A percentile compares a stretch with the other conserved stretches of the same genome.
These are phyloP conservation scores for Castanospermum australe DNA, from an alignment of 306 rosid genomes.

Conservation along the genomic window DNA sequence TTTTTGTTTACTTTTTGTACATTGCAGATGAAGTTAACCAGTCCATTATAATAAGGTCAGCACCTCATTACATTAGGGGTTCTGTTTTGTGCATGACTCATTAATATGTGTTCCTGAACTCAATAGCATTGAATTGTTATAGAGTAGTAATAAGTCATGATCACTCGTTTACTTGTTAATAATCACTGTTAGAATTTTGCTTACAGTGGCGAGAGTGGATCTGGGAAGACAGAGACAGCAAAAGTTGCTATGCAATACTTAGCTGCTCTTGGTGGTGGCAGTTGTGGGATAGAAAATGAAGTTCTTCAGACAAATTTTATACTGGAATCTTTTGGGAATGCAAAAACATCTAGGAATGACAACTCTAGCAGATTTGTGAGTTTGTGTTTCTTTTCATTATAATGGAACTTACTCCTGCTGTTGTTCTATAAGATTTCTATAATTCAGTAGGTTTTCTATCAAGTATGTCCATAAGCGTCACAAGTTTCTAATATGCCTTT, in stretches of 20 bases:
- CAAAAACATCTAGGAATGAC: conserved; percentile 79
- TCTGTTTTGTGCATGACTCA: conserved; percentile 11
- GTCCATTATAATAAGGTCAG: conserved; percentile 93
- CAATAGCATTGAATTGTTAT: not conserved
- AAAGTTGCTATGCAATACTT: conserved; percentile 88
- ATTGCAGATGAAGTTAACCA: conserved; percentile 86
- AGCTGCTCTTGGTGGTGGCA: conserved; percentile 74
- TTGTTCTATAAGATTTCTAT: conserved; percentile 15
- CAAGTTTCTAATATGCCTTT: not conserved
- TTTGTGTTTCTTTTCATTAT: conserved; percentile 38
- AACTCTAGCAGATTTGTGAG: conserved; percentile 98
- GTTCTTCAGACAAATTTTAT: conserved; percentile 70
- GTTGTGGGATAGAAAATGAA: conserved; percentile 62
- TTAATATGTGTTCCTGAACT: conserved; percentile 8
- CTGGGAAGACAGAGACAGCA: conserved; percentile 95
- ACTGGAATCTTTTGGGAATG: conserved; percentile 95
- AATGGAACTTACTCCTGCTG: not conserved
- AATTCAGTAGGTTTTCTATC: not conserved
- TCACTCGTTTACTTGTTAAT: not conserved
- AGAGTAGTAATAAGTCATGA: not conserved
- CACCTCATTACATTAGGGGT: conserved; percentile 12
- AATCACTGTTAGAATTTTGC: conserved; percentile 17
- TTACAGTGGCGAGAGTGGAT: conserved; percentile 95
- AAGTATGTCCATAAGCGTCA: not conserved
- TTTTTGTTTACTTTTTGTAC: conserved; percentile 33